Base-by-base conservation (phyloP, 768 basidiomycete species). In the Hygrophoropsis aurantiaca region DNA sequence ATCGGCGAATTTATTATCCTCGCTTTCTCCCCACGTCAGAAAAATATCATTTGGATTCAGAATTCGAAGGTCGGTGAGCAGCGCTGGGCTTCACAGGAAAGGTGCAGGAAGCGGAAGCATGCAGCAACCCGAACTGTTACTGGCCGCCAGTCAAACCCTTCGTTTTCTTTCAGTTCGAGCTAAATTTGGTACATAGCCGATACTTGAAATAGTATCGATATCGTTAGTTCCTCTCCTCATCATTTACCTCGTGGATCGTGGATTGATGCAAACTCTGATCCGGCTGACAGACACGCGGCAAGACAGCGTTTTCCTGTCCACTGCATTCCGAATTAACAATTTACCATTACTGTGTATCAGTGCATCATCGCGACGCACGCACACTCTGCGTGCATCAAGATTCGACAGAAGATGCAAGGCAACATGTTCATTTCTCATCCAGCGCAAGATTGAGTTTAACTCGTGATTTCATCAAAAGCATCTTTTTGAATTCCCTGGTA, bases 371-470 rank as follows among this genome's bases (percentile, higher is more conserved):
- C 36, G 30, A 24, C 40, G 39, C 53, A 42, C 42, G 50, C 46
- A n/a, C n/a, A n/a, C 23, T 53, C 39, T 48, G 40, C 20, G 36
- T 19, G 44, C 26, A 43, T 40, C 38, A 36, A 34, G 44, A 57
- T 43, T 42, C 51, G 37, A 25, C n/a, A n/a, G n/a, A 23, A 49
- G 33, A 46, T 18, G 41, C 46, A 41, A 52, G 40, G 19, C 49
- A 44, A 39, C 27, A 13, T 30, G 27, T 13, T 13, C 27, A 13
- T 13, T 30, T 37, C 11, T 13, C 27, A 13, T 13, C 36, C 42
- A 11, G 39, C 41, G n/a, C 42, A 47, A 44, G 49, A 43, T 65
- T 52, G 46, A 45, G 45, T 64, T 58, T 66, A 57, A 27, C 57
- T 49, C 61, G 34, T 51, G 55, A 50, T 27, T 24, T 20, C 13